Percentiles rank a stretch among this genome's conserved stretches.
These are phyloP conservation scores for Metschnikowia kofuensis DNA, from an alignment of 805 yeast species.

Conservation along the genomic window DNA sequence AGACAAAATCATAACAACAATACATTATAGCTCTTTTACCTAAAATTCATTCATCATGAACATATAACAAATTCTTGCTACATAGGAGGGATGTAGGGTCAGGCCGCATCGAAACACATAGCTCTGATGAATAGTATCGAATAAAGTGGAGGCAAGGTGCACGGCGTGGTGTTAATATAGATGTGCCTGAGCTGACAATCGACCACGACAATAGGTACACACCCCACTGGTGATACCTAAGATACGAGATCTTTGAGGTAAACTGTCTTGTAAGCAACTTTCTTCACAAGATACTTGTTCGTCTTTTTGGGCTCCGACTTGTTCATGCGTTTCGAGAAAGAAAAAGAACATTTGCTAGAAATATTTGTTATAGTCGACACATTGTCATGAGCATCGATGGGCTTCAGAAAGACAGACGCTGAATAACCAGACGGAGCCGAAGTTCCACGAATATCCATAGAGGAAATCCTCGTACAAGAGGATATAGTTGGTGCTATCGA, in stretches of 20 bases:
- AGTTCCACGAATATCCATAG: conserved; percentile 13
- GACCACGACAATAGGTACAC: not conserved
- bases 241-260: conserved; percentile 16
- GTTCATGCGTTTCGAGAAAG: not conserved
- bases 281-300: conserved; percentile 26
- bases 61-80: too few species aligned
- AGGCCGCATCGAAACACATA: too few species aligned
- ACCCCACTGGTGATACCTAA: not conserved
- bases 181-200: conserved; percentile 13
- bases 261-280: conserved; percentile 23
- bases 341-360: not conserved
- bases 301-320: conserved; percentile 7
- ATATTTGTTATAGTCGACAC: not conserved
- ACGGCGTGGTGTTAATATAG: not conserved
- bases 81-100: too few species aligned
- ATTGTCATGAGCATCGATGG: not conserved
- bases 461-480: conserved; percentile 13
- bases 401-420: conserved; percentile 11
- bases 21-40: too few species aligned
- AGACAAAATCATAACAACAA: not conserved
- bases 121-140: too few species aligned
- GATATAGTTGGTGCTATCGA: conserved; percentile 7
- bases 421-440: conserved; percentile 9
- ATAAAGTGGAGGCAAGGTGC: not conserved
- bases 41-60: not conserved